Base-by-base conservation (phyloP, 257 asterid species). In the Solanum tarapatanum region DNA sequence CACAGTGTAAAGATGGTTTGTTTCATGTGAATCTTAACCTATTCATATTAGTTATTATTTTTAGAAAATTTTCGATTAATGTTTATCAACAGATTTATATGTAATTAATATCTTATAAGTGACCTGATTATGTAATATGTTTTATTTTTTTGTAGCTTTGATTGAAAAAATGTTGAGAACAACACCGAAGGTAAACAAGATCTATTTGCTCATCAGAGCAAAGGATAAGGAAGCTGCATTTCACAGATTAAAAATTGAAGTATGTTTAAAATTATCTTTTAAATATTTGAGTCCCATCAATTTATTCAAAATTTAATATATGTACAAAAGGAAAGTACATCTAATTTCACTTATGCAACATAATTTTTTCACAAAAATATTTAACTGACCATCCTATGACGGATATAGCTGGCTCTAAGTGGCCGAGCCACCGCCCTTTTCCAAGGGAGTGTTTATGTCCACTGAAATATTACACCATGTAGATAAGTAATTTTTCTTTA, bases 81-180 rank as follows among this genome's bases (percentile, higher is more conserved):
- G 0, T 51, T 16, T 48, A 48, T 48, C 23, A 51, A 16, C 23
- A 51, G 8, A 51, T 51, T 1, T 51, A 51, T 0, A 51, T 16
- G 8, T 51, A 16, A 51, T 51, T 51, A 14, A 45, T 13, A 45
- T 0, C 58, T 2, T 13, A 48, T 5, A 14, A 14, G 30, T 28
- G 30, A 28, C 30, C 30, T 28, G 2, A 28, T 28, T 28, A 1
- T 51, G 9, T 51, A 51, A 16, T 48, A 5, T 48, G 2, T 45
- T 45, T 9, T 66, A 11, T 66, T 5, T 30, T 8, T 33, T 64
- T 55, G 58, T 72, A 91, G 95, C 82, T 7, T 62, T 93, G 14
- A n/a, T 93, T 3, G 95, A 93, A 84, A 93, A 93, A 76, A 85
- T 93, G 43, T 23, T 93, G 21, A 80, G 95, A 84, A 91, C 94